phyloP scores from a whole-genome alignment of 108 stramenopile genomes.

The Conticribra guillardii region DNA sequence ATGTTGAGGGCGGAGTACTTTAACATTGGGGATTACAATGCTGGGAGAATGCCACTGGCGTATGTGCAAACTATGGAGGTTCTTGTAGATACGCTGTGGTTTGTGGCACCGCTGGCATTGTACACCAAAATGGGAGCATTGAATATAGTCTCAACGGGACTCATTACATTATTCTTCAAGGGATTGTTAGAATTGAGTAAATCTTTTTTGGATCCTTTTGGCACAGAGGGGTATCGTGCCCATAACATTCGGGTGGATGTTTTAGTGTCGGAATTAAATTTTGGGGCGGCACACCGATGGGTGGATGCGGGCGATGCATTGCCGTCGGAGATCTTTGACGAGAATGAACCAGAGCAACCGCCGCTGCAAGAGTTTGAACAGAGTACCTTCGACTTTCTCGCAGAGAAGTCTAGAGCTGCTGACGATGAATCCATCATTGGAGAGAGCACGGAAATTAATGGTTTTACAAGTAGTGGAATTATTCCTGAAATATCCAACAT shows the following conservation, averaged over 20 bases:
- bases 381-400: no score
- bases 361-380: no score
- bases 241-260: conserved; percentile 75
- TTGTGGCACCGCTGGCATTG: conserved; percentile 58
- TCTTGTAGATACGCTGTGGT: conserved; percentile 57
- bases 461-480: no score
- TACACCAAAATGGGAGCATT: conserved; percentile 53
- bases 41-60: conserved; percentile 76
- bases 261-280: conserved; percentile 69
- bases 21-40: conserved; percentile 57
- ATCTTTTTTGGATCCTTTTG: conserved; percentile 71
- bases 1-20: conserved; percentile 58
- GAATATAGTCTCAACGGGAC: conserved; percentile 46
- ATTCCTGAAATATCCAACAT: no score
- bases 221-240: conserved; percentile 48
- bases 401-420: no score
- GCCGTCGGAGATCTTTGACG: conserved; percentile 28
- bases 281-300: conserved; percentile 68
- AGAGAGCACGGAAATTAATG: no score
- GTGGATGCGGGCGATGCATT: conserved; percentile 48
- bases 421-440: no score
- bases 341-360: background rate
- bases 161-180: conserved; percentile 57
- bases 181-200: conserved; percentile 58
- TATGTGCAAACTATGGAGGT: conserved; percentile 72